Conservation (phyloP, 129 eudicot genomes). For the Flaveria brownii region DNA sequence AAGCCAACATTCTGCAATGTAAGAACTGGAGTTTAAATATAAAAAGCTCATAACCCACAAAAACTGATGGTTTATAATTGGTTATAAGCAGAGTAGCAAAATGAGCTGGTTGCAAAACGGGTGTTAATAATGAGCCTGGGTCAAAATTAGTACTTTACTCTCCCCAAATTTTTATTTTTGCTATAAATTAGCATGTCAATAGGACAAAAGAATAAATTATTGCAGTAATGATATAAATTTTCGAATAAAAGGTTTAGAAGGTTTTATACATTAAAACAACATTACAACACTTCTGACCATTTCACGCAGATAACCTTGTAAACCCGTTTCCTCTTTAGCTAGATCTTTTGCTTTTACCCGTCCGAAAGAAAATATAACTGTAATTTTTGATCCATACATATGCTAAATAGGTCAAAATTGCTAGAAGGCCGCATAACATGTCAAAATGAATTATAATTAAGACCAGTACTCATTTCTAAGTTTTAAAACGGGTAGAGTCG, state of each 20-base stretch:
- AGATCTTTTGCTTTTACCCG: not conserved
- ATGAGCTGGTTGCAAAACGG: not conserved
- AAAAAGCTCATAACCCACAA: not conserved
- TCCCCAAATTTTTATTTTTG: not conserved
- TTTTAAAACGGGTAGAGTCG: not conserved
- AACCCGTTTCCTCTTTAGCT: not conserved
- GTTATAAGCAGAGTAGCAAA: not conserved
- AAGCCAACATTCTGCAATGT: slow-evolving; percentile 54
- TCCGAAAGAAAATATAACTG: not conserved
- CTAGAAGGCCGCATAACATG: not conserved
- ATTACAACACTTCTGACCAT: not conserved
- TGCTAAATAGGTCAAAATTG: not conserved
- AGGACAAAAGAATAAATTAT: not conserved
- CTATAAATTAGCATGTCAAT: not conserved
- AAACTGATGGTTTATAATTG: not conserved
- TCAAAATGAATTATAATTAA: not conserved
- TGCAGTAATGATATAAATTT: not conserved
- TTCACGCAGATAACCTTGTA: not conserved
- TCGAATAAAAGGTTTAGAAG: not conserved
- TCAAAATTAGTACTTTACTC: not conserved
- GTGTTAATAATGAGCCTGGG: not conserved
- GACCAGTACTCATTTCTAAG: not conserved
- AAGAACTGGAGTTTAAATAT: not conserved
- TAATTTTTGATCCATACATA: not conserved
- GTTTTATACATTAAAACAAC: not conserved